phyloP scores from a whole-genome alignment of 106 monocot genomes.

The Narthecium ossifragum region DNA sequence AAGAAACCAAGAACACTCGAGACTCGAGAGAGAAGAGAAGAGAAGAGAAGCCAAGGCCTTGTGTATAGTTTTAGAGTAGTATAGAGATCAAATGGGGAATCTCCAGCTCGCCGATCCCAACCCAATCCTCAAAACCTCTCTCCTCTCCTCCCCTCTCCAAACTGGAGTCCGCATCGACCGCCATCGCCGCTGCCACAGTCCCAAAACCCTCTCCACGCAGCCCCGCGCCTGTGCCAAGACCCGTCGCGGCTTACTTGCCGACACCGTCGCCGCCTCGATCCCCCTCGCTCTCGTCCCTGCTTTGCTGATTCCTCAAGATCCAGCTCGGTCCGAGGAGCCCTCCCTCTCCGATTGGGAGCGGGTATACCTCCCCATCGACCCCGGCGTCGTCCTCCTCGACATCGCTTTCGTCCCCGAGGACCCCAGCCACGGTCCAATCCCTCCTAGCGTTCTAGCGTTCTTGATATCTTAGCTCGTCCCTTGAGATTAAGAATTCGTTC shows the following conservation, averaged over 20 bases:
- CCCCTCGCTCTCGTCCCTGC: conserved; percentile 17
- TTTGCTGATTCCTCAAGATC: conserved; percentile 3
- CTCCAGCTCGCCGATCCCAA: conserved; percentile 29
- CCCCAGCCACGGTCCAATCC: conserved; percentile 49
- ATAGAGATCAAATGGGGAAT: conserved; percentile 15
- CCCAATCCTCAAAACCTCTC: conserved; percentile 18
- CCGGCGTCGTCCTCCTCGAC: conserved; percentile 90
- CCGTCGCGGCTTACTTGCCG: conserved; percentile 55
- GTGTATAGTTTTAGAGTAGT: neutral
- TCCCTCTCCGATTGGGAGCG: conserved; percentile 91
- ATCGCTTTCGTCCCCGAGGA: conserved; percentile 91
- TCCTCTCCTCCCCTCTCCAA: conserved; percentile 14
- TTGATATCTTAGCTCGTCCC: no score
- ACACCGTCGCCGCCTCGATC: conserved; percentile 45
- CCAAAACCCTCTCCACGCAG: neutral
- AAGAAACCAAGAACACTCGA: no score
- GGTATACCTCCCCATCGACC: conserved; percentile 83
- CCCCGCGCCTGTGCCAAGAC: conserved; percentile 23
- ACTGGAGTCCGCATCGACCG: neutral
- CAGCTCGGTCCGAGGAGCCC: conserved; percentile 48
- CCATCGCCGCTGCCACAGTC: conserved; percentile 1
- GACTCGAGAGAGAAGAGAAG: conserved; percentile 2
- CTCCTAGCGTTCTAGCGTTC: neutral
- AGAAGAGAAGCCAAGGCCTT: no score
- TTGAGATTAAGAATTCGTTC: no score